These are phyloP conservation scores for Ampelocalamus luodianensis DNA, from an alignment of 176 grass and related monocot species.

Conservation along the genomic window DNA sequence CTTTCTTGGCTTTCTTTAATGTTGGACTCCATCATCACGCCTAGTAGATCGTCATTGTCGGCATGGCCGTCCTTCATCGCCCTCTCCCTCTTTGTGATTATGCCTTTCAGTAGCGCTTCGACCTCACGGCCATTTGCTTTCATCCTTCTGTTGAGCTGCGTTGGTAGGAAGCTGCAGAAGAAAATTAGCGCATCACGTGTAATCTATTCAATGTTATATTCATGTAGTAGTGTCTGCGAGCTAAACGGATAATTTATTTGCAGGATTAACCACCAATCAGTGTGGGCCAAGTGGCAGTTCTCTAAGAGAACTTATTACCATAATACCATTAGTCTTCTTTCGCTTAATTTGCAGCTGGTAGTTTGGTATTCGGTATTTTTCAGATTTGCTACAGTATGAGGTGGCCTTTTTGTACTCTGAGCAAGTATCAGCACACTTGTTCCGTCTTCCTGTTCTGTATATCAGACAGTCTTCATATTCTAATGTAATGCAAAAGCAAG, in stretches of 20 bases:
- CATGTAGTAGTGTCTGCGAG: background rate
- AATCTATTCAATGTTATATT: background rate
- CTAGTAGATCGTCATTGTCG: constrained; percentile 50
- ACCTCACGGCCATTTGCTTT: constrained; percentile 47
- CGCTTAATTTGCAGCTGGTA: background rate
- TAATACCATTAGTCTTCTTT: too few species aligned
- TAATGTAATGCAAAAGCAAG: background rate
- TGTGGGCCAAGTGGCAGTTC: background rate
- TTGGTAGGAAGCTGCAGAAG: constrained; percentile 56
- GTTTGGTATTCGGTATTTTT: background rate
- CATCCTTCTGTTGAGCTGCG: constrained; percentile 47
- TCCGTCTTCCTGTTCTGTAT: too few species aligned
- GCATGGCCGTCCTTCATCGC: constrained; percentile 29
- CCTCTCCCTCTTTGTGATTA: constrained; percentile 58
- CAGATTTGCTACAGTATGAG: background rate
- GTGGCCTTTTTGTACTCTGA: background rate
- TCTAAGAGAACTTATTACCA: background rate
- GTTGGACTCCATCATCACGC: constrained; percentile 63
- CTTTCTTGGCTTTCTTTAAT: constrained; percentile 29
- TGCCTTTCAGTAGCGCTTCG: constrained; percentile 27
- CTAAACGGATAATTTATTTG: background rate
- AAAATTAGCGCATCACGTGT: background rate
- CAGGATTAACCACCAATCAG: background rate
- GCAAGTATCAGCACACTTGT: background rate
- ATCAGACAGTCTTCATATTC: too few species aligned